These are phyloP conservation scores for Mycena crocata DNA, from an alignment of 768 basidiomycete species.

Conservation along the genomic window DNA sequence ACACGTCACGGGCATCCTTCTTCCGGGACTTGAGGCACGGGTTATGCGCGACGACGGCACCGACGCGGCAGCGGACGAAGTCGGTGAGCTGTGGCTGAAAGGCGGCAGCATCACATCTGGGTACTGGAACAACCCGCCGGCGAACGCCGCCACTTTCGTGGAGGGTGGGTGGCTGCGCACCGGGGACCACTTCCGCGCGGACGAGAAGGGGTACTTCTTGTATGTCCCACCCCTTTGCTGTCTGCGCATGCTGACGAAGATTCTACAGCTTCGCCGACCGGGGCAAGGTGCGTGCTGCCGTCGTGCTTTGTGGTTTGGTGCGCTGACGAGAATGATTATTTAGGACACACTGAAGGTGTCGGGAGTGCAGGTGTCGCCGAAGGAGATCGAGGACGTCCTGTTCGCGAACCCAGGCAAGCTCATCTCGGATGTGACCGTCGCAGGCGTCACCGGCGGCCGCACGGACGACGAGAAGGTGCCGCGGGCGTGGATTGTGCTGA, in stretches of 20 bases:
- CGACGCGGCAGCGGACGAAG: conserved; percentile 65
- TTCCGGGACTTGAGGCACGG: conserved; percentile 75
- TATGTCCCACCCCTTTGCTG: conserved; percentile 45
- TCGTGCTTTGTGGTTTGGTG: background rate
- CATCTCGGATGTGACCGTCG: conserved; percentile 75
- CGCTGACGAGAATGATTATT: background rate
- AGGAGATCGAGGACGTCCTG: conserved; percentile 78
- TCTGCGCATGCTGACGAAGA: background rate
- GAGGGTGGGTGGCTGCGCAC: conserved; percentile 83
- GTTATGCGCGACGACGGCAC: conserved; percentile 68
- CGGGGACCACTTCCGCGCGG: conserved; percentile 76
- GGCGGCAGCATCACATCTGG: conserved; percentile 70
- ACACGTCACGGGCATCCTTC: conserved; percentile 61
- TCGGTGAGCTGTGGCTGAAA: conserved; percentile 74
- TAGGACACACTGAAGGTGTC: conserved; percentile 87
- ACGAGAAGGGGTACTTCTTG: conserved; percentile 74
- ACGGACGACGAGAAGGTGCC: conserved; percentile 80
- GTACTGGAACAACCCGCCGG: conserved; percentile 79
- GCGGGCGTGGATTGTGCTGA: conserved; percentile 83
- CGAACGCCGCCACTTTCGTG: conserved; percentile 74
- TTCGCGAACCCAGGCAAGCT: conserved; percentile 70
- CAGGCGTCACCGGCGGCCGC: conserved; percentile 78
- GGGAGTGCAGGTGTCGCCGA: conserved; percentile 83
- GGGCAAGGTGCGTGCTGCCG: conserved; percentile 62
- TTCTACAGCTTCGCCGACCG: conserved; percentile 75